phyloP scores from a whole-genome alignment of 2,329 filamentous ascomycete genomes.

The Nannizziopsis arthrosporioides region DNA sequence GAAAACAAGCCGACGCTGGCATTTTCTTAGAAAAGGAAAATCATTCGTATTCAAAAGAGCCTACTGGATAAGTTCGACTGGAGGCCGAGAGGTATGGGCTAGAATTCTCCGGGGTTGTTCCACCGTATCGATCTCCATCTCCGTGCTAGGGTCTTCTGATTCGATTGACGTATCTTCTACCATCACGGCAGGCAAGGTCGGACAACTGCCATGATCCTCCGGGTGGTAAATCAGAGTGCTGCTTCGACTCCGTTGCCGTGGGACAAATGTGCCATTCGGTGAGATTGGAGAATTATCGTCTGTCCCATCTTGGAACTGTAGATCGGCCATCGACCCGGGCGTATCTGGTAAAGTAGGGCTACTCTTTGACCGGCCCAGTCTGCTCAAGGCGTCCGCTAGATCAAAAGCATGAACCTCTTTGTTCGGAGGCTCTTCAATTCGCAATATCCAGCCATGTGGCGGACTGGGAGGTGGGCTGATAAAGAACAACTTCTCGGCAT shows the following conservation, averaged over 20 bases:
- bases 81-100: constrained; percentile 44
- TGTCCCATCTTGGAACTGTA: constrained; percentile 6
- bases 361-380: constrained; percentile 36
- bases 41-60: neutral
- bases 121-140: constrained; percentile 32
- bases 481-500: constrained; percentile 53
- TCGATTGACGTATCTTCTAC: constrained; percentile 48
- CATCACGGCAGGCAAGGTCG: constrained; percentile 50
- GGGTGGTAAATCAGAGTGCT: constrained; percentile 53
- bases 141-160: constrained; percentile 35
- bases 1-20: neutral
- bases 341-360: constrained; percentile 22
- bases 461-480: constrained; percentile 53
- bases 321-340: constrained; percentile 12
- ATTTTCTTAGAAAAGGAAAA: neutral
- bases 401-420: constrained; percentile 54
- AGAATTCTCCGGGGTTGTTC: constrained; percentile 37
- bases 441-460: constrained; percentile 54
- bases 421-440: constrained; percentile 53
- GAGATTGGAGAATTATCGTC: constrained; percentile 16
- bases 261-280: constrained; percentile 21
- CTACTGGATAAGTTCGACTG: constrained; percentile 45
- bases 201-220: constrained; percentile 49
- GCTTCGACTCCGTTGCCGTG: constrained; percentile 37
- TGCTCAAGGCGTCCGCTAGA: constrained; percentile 45